A percentile compares a stretch with the other conserved stretches of the same genome.
These are phyloP conservation scores for Tardiomyces blankii DNA, from an alignment of 1,139 yeast species.

Conservation along the genomic window DNA sequence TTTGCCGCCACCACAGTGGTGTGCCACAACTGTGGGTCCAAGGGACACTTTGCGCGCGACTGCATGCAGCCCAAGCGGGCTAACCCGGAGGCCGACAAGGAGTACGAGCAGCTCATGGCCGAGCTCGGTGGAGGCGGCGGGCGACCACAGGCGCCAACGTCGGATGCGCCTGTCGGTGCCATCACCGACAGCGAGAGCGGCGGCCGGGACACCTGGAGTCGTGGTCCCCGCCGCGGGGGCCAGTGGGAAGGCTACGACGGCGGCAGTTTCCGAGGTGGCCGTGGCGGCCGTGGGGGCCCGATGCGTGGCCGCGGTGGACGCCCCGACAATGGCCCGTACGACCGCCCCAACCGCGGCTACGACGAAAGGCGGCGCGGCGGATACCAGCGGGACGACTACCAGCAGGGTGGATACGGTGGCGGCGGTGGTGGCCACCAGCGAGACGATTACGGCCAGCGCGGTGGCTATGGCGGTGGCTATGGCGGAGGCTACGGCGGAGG, in stretches of 20 bases:
- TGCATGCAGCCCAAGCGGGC: slow-evolving; percentile 38
- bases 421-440: neutral
- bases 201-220: neutral
- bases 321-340: slow-evolving; percentile 5
- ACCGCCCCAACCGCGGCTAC: slow-evolving; percentile 2
- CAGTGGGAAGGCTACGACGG: neutral
- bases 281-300: slow-evolving; percentile 7
- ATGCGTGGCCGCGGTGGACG: slow-evolving; percentile 6
- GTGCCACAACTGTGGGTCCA: slow-evolving; percentile 68
- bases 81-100: slow-evolving; percentile 30
- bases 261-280: neutral
- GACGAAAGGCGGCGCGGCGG: slow-evolving; percentile 3
- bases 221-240: neutral
- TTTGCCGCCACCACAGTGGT: slow-evolving; percentile 44
- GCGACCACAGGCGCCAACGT: slow-evolving; percentile 1
- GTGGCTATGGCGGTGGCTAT: neutral
- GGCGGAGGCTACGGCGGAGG: slow-evolving; percentile 1
- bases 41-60: slow-evolving; percentile 84
- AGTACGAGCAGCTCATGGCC: slow-evolving; percentile 40
- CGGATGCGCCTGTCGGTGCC: neutral
- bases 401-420: neutral
- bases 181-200: neutral
- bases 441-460: neutral
- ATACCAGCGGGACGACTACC: slow-evolving; percentile 1
- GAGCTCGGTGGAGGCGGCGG: slow-evolving; percentile 33